Conservation (phyloP, 1,284 basidiomycete species). For the Boletus austroedulis region DNA sequence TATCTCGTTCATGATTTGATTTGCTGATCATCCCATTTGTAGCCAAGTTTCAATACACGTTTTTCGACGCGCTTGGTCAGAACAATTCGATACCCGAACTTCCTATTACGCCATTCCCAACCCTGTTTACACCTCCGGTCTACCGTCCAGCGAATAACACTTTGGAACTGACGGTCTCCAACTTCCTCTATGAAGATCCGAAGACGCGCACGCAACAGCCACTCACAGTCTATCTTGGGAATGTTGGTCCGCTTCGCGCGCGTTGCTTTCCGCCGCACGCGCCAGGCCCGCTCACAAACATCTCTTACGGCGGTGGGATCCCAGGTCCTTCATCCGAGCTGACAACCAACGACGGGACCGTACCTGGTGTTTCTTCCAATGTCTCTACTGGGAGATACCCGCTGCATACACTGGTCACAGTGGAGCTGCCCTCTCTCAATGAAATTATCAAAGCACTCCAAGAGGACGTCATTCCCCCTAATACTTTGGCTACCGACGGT, state of each 20-base stretch:
- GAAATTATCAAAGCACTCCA: conserved; percentile 73
- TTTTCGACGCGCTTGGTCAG: conserved; percentile 84
- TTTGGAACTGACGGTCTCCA: conserved; percentile 79
- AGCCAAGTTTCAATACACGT: conserved; percentile 94
- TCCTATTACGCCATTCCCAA: conserved; percentile 87
- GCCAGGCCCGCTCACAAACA: conserved; percentile 60
- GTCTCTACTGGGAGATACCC: conserved; percentile 46
- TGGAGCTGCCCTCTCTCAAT: conserved; percentile 69
- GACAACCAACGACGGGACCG: conserved; percentile 31
- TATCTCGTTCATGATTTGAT: conserved; percentile 8
- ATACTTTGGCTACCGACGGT: conserved; percentile 34
- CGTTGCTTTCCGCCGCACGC: conserved; percentile 68
- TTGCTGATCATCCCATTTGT: conserved; percentile 23
- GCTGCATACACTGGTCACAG: conserved; percentile 72
- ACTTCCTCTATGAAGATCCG: conserved; percentile 77
- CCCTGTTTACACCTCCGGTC: conserved; percentile 75
- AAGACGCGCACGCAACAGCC: conserved; percentile 62
- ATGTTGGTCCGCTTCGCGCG: conserved; percentile 76
- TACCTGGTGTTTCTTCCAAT: conserved; percentile 33
- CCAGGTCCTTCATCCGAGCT: conserved; percentile 35
- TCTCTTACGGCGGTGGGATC: conserved; percentile 50
- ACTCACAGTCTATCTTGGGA: conserved; percentile 86
- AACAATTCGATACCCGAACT: conserved; percentile 71
- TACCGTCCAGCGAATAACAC: conserved; percentile 73
- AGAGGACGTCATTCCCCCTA: conserved; percentile 56